Evolutionary conservation across 768 basidiomycete species (phyloP), one percentile per base, ranked within the genome.

Genomic region (Hortiboletus flavorubellus): DNA sequence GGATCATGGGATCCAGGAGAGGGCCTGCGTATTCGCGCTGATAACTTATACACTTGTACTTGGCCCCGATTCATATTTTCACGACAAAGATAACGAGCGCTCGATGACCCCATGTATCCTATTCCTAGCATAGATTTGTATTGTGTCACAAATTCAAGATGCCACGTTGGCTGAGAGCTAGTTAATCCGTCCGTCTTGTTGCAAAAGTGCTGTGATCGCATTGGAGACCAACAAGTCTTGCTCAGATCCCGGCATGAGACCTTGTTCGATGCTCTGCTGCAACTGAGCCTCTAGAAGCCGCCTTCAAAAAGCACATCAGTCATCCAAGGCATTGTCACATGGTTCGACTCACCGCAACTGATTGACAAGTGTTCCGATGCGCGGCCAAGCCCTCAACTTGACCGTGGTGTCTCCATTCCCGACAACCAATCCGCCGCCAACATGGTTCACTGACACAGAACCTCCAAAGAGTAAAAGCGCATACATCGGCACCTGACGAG

Each of bases 351-450:
- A 89, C 91, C 91, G 78, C 11, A 94, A 72, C 60, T 93, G 91
- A 64, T 93, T 93, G 40, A 92, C 88, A 30, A 97, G 78, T 11
- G 93, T 84, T 2, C 93, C 93, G 46, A 96, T 95, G 9, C 93
- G 81, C n/a, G 94, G 89, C 83, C 87, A 91, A 0, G 92, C 90
- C 52, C 79, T 82, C 57, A 96, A 68, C 63, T 80, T 85, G 54
- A 97, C 72, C 6, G 61, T 66, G 26, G 75, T 73, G 23, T 81
- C 79, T 43, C 78, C 80, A 15, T 72, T 78, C 8, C 81, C 81
- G 33, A 91, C 70, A 5, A 79, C 82, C 40, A 95, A 68, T 0
- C 89, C 91, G n/a, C 91, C 90, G 10, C 77, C 82, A 41, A 92
- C 78, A 61, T 93, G 90, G 61, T 94, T 86, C 49, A 93, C 83